A percentile compares a stretch with the other conserved stretches of the same genome.
phyloP scores from a whole-genome alignment of 352 stramenopile species.

The Globisporangium spinosum region DNA sequence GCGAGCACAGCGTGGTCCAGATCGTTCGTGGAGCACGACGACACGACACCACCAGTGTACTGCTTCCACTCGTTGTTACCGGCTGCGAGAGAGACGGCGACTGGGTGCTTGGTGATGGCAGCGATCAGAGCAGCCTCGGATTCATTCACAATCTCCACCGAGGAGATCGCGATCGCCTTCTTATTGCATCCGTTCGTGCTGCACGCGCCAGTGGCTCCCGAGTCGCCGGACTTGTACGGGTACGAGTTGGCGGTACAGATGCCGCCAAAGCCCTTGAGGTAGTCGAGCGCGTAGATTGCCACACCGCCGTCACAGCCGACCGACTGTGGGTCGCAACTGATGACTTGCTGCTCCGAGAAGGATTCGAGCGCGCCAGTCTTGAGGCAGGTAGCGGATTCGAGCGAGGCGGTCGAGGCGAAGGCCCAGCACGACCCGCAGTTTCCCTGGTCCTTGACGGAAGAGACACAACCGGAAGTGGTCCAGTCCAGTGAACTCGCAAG shows the following conservation, averaged over 20 bases:
- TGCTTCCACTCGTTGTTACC: background rate
- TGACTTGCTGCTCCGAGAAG: background rate
- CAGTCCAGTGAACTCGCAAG: background rate
- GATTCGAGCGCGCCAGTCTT: background rate
- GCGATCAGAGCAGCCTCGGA: background rate
- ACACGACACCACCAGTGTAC: background rate
- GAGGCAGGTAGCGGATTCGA: conserved; percentile 42
- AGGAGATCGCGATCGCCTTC: background rate
- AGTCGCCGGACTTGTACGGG: background rate
- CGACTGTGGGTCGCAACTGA: background rate
- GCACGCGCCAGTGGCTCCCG: background rate
- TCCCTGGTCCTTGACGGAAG: conserved; percentile 91
- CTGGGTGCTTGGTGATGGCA: background rate
- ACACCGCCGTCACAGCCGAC: background rate
- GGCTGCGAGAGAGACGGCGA: background rate
- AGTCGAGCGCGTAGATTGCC: background rate
- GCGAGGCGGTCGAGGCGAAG: conserved; percentile 90
- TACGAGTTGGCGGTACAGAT: background rate
- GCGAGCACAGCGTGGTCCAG: background rate
- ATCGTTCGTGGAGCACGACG: background rate
- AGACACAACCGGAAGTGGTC: background rate
- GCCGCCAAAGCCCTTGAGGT: background rate
- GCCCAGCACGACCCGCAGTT: conserved; percentile 97
- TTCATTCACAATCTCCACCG: background rate
- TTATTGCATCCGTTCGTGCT: background rate